A percentile compares a stretch with the other conserved stretches of the same genome.
Evolutionary conservation across 805 yeast genomes (phyloP).

Genomic region (Hanseniaspora jakobsenii): DNA sequence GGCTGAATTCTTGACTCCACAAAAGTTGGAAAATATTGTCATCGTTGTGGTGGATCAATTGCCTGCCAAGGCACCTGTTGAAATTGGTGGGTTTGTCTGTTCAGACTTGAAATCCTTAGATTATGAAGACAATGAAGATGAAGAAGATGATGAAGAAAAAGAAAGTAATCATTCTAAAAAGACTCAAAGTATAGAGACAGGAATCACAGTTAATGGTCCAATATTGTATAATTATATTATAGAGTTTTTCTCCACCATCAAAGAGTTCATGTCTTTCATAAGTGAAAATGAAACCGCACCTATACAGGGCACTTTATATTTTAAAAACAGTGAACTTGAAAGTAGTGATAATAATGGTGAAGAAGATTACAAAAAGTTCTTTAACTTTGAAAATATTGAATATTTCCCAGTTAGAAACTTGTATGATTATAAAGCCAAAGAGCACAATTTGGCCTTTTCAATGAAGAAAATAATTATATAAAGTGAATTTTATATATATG

Average conservation of each 20-base stretch:
- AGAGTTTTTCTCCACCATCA: conserved; percentile 18
- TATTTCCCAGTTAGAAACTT: conserved; percentile 23
- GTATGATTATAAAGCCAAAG: conserved; percentile 21
- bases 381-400: conserved; percentile 19
- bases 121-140: not conserved
- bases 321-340: no score
- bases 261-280: conserved; percentile 15
- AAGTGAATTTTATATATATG: no score
- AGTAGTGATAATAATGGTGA: not conserved
- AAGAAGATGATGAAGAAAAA: conserved; percentile 1
- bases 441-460: conserved; percentile 20
- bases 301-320: conserved; percentile 21
- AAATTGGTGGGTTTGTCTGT: conserved; percentile 11
- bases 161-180: not conserved
- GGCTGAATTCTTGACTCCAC: not conserved
- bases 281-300: not conserved
- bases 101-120: not conserved
- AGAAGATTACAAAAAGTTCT: not conserved
- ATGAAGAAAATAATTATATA: conserved; percentile 4
- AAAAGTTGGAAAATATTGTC: not conserved
- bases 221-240: conserved; percentile 19
- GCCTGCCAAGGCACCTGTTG: conserved; percentile 9
- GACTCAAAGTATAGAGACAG: no score
- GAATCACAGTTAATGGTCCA: conserved; percentile 8
- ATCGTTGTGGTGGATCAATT: conserved; percentile 4